phyloP scores from a whole-genome alignment of 305 asterid species.

The Fraxinus baroniana region DNA sequence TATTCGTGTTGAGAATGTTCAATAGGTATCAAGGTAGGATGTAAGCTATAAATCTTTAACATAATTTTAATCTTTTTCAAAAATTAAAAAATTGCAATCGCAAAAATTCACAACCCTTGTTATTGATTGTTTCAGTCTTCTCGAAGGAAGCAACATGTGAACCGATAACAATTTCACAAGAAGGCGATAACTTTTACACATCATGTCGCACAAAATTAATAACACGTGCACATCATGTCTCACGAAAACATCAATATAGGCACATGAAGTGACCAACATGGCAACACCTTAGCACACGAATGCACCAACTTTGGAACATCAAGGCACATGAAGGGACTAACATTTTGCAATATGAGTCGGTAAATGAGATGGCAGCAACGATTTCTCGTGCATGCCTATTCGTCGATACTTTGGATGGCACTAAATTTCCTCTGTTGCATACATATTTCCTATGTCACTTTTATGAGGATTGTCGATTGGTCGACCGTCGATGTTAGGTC shows the following conservation, averaged over 20 bases:
- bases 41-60: not conserved
- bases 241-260: not conserved
- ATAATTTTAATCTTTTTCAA: not conserved
- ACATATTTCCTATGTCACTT: not conserved
- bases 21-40: not conserved
- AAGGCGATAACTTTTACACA: not conserved
- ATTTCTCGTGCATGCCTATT: not conserved
- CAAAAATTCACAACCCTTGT: not conserved
- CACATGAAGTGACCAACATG: not conserved
- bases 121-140: not conserved
- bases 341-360: not conserved
- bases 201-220: not conserved
- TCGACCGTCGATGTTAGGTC: not conserved
- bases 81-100: not conserved
- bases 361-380: not conserved
- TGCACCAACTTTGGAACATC: not conserved
- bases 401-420: not conserved
- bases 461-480: not conserved
- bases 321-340: not conserved
- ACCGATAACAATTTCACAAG: not conserved
- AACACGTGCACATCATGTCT: not conserved
- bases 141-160: too few species aligned
- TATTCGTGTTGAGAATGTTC: not conserved
- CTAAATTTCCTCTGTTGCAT: not conserved
- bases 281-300: not conserved